Percentiles rank a stretch among this genome's conserved stretches.
Conservation (phyloP, 1,139 yeast genomes). For the Debaryomyces coudertii region DNA sequence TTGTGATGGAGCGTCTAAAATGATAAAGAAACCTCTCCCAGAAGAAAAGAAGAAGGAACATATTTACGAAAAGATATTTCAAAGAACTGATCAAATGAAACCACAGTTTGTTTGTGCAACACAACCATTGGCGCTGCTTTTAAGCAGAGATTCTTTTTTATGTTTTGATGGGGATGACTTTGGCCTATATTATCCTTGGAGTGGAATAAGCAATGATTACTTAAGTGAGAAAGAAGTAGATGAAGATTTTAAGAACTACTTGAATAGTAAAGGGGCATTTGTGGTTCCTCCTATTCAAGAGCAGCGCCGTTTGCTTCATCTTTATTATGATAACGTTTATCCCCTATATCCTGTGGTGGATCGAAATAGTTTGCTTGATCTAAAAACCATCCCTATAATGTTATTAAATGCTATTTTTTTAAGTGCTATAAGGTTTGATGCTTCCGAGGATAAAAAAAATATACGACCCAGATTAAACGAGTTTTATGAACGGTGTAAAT, state of each 20-base stretch:
- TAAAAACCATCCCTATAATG: constrained; percentile 21
- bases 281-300: constrained; percentile 22
- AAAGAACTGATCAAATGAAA: constrained; percentile 17
- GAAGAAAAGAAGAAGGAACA: constrained; percentile 10
- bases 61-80: constrained; percentile 22
- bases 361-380: constrained; percentile 17
- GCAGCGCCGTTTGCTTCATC: constrained; percentile 21
- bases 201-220: constrained; percentile 19
- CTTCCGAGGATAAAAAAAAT: constrained; percentile 10
- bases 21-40: background rate
- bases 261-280: constrained; percentile 26
- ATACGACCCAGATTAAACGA: constrained; percentile 22
- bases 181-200: constrained; percentile 33
- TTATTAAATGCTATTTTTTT: constrained; percentile 30
- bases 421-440: constrained; percentile 24
- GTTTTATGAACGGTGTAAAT: constrained; percentile 25
- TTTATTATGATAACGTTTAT: constrained; percentile 25
- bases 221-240: constrained; percentile 21
- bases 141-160: constrained; percentile 31
- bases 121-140: constrained; percentile 32
- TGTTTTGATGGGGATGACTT: constrained; percentile 31
- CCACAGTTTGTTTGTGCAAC: constrained; percentile 32
- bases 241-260: constrained; percentile 22
- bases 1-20: background rate
- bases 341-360: constrained; percentile 31